Evolutionary conservation across 345 rosid genomes (phyloP).

Genomic region (Clarkia xantiana): DNA sequence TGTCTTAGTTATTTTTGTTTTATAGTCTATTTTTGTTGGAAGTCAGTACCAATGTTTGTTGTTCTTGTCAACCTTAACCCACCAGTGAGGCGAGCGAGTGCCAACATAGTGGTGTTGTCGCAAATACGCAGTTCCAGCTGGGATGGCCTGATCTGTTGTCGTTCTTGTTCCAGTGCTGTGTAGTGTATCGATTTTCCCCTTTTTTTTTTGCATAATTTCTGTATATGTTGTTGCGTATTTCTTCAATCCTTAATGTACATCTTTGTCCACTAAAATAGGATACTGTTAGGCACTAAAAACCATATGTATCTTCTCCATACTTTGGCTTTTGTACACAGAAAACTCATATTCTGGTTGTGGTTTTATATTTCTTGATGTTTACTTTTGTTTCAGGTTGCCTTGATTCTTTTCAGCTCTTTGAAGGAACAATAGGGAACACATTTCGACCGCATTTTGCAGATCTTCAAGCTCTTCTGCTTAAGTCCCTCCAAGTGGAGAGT

Average conservation of each 20-base stretch:
- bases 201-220: too few species aligned
- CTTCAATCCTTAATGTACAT: too few species aligned
- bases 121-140: slow-evolving; percentile 93
- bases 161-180: slow-evolving; percentile 61
- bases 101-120: slow-evolving; percentile 86
- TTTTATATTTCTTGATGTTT: slow-evolving; percentile 7
- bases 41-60: neutral
- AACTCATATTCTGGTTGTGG: neutral
- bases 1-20: neutral
- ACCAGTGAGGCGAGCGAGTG: slow-evolving; percentile 94
- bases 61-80: slow-evolving; percentile 29
- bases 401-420: slow-evolving; percentile 95
- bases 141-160: slow-evolving; percentile 91
- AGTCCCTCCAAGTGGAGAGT: slow-evolving; percentile 81
- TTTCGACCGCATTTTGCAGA: slow-evolving; percentile 79
- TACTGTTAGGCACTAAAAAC: too few species aligned
- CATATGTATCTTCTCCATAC: too few species aligned
- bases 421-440: slow-evolving; percentile 84
- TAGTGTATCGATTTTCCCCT: too few species aligned
- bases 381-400: slow-evolving; percentile 53
- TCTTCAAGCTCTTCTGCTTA: slow-evolving; percentile 83
- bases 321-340: neutral
- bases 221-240: too few species aligned
- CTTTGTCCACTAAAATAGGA: too few species aligned
- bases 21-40: neutral